phyloP scores from a whole-genome alignment of 805 yeast genomes.

The Monosporozyma aerobia region DNA sequence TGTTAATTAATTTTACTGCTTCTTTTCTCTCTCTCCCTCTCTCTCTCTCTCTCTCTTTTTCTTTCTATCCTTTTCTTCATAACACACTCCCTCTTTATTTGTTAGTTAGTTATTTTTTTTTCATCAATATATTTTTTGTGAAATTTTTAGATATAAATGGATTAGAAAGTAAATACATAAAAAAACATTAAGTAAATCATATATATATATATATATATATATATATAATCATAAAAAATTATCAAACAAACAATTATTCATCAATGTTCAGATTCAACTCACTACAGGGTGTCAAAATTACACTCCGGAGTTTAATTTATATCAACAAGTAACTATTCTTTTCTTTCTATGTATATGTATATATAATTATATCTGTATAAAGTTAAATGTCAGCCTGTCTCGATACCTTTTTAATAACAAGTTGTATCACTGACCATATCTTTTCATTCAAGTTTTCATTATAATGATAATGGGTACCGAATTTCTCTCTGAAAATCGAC shows the following conservation, averaged over 20 bases:
- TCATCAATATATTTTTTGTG: no score
- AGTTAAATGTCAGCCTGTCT: background rate
- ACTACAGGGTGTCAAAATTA: no score
- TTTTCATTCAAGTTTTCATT: slow-evolving; percentile 18
- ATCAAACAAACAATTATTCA: no score
- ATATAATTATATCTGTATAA: background rate
- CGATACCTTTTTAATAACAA: slow-evolving; percentile 9
- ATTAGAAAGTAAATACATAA: no score
- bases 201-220: no score
- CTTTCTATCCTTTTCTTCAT: no score
- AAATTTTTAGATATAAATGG: no score
- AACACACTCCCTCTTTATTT: no score
- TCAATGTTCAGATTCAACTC: no score
- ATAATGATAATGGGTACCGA: slow-evolving; percentile 22
- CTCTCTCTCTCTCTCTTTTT: background rate
- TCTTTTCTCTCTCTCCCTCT: background rate
- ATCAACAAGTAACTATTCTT: background rate
- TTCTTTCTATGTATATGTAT: background rate
- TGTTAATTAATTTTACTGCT: slow-evolving; percentile 40
- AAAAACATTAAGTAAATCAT: no score
- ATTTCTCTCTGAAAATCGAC: slow-evolving; percentile 19
- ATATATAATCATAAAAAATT: no score
- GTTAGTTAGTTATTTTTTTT: no score
- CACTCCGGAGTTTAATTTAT: background rate
- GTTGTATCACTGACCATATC: slow-evolving; percentile 17